A percentile compares a stretch with the other conserved stretches of the same genome.
Evolutionary conservation across 2,329 filamentous ascomycete species (phyloP).

Genomic region (Sporothrix curviconia): DNA sequence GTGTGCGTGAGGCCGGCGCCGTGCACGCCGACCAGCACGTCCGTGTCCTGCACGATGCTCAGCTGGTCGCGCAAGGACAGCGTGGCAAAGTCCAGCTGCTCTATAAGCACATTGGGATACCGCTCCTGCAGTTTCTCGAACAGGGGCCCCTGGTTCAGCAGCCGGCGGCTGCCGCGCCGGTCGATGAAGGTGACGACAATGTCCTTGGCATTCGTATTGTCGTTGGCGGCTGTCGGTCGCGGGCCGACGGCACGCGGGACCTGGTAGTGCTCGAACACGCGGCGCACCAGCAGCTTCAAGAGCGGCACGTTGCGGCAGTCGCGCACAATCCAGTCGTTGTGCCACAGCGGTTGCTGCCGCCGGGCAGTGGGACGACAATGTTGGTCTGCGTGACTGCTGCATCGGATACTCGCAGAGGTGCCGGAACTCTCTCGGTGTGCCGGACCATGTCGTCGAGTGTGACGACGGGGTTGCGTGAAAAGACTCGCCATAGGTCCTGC

Average conservation of each 20-base stretch:
- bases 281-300: conserved; percentile 27
- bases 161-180: conserved; percentile 26
- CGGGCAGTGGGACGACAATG: conserved; percentile 34
- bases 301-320: conserved; percentile 27
- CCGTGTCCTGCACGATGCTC: conserved; percentile 29
- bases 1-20: conserved; percentile 37
- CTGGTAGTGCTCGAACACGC: conserved; percentile 26
- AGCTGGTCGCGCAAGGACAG: conserved; percentile 34
- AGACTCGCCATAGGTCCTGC: conserved; percentile 32
- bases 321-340: conserved; percentile 31
- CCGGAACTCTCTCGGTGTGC: conserved; percentile 10
- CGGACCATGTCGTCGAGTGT: conserved; percentile 22
- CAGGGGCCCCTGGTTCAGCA: conserved; percentile 25
- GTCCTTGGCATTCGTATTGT: conserved; percentile 11
- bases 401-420: background rate
- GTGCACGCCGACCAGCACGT: conserved; percentile 38
- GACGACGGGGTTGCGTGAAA: conserved; percentile 26
- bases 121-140: conserved; percentile 18
- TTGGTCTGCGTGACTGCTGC: conserved; percentile 17
- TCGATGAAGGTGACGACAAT: conserved; percentile 31
- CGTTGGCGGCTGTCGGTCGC: background rate
- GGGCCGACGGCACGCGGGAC: background rate
- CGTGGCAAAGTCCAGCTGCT: conserved; percentile 32
- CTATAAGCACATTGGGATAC: background rate
- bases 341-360: conserved; percentile 37